A percentile compares a stretch with the other conserved stretches of the same genome.
phyloP scores from a whole-genome alignment of 352 stramenopile species.

The Phytophthora rubi region DNA sequence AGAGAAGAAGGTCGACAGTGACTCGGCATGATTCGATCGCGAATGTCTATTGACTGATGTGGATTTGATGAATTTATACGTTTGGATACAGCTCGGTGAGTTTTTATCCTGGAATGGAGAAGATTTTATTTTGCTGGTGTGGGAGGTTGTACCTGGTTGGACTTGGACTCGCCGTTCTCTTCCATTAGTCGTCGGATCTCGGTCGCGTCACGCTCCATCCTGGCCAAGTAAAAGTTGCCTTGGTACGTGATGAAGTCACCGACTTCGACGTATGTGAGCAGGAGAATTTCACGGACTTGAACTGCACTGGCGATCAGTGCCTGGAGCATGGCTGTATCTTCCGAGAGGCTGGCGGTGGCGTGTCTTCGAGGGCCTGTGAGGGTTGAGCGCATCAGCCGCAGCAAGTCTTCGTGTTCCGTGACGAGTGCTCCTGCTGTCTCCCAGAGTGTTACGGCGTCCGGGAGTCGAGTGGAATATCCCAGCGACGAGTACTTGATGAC shows the following conservation, averaged over 20 bases:
- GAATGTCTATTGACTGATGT: constrained; percentile 1
- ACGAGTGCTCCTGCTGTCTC: constrained; percentile 58
- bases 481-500: constrained; percentile 81
- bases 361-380: constrained; percentile 11
- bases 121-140: constrained; percentile 13
- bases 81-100: constrained; percentile 6
- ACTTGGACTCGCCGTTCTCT: neutral
- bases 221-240: constrained; percentile 73
- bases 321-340: neutral
- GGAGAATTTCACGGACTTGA: neutral
- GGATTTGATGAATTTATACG: constrained; percentile 27
- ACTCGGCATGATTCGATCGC: constrained; percentile 14
- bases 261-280: constrained; percentile 51
- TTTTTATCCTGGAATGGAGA: neutral
- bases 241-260: constrained; percentile 72
- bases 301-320: neutral
- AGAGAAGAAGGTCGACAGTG: constrained; percentile 1
- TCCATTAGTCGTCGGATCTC: constrained; percentile 43
- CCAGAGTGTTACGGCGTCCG: constrained; percentile 47
- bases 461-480: constrained; percentile 54
- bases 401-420: constrained; percentile 64
- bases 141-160: constrained; percentile 9
- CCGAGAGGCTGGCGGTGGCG: constrained; percentile 1
- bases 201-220: constrained; percentile 66
- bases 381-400: constrained; percentile 40